These are phyloP conservation scores for Eimeria maxima DNA, from an alignment of 169 alveolate species.

Conservation along the genomic window DNA sequence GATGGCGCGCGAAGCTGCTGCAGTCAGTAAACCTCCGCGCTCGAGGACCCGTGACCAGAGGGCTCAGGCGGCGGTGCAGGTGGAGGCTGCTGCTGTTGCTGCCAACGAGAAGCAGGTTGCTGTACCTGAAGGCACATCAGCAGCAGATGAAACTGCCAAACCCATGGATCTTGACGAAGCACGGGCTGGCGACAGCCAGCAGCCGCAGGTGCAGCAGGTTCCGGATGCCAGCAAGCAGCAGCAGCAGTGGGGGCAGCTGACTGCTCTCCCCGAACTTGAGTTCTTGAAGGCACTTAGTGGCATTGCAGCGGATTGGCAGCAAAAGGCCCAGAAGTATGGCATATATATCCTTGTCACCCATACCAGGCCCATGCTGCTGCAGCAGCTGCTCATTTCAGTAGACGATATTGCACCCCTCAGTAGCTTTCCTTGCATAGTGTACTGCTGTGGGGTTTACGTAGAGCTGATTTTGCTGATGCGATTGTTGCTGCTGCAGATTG, in stretches of 20 bases:
- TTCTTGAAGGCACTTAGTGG: slow-evolving; percentile 78
- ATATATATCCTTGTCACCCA: not conserved
- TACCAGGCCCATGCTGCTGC: not conserved
- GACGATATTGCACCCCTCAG: not conserved
- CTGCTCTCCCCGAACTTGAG: slow-evolving; percentile 75
- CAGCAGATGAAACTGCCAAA: slow-evolving; percentile 15
- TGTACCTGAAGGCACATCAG: slow-evolving; percentile 36
- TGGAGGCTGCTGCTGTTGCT: slow-evolving; percentile 78
- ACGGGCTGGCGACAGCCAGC: not conserved
- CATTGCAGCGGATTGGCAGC: slow-evolving; percentile 71
- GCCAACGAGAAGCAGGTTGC: slow-evolving; percentile 76
- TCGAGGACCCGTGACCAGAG: slow-evolving; percentile 42
- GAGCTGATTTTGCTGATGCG: slow-evolving; percentile 40
- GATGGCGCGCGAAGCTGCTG: slow-evolving; percentile 77
- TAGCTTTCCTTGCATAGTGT: not conserved
- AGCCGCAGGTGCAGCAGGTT: slow-evolving; percentile 62
- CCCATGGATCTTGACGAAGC: slow-evolving; percentile 6
- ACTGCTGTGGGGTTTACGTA: not conserved
- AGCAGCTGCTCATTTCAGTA: slow-evolving; percentile 4
- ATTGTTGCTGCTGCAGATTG: slow-evolving; percentile 69
- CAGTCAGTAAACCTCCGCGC: slow-evolving; percentile 64
- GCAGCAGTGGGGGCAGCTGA: slow-evolving; percentile 67
- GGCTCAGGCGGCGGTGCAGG: slow-evolving; percentile 71
- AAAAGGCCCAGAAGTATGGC: slow-evolving; percentile 60
- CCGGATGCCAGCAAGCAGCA: slow-evolving; percentile 38